phyloP scores from a whole-genome alignment of 106 monocot species.

The Iris macrosiphon region DNA sequence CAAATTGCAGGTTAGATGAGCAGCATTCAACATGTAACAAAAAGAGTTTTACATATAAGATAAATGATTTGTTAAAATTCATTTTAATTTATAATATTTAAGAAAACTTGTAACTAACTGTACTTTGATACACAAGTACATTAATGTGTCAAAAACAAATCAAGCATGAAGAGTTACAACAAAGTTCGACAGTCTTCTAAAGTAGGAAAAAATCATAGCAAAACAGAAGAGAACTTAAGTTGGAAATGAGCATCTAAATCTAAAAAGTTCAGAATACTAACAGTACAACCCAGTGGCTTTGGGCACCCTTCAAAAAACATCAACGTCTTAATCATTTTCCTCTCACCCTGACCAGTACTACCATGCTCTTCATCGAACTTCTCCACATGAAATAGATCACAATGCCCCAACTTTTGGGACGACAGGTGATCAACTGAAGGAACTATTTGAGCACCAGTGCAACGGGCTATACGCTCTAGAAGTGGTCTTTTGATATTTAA shows the following conservation, averaged over 20 bases:
- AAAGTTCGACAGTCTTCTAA: too few relatives aligned
- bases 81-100: too few relatives aligned
- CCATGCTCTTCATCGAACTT: constrained; percentile 73
- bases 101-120: too few relatives aligned
- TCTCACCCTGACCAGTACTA: constrained; percentile 46
- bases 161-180: too few relatives aligned
- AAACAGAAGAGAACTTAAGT: too few relatives aligned
- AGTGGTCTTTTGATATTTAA: constrained; percentile 82
- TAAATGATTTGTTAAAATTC: too few relatives aligned
- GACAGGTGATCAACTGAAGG: constrained; percentile 81
- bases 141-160: too few relatives aligned
- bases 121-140: too few relatives aligned
- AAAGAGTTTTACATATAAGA: too few relatives aligned
- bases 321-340: constrained; percentile 56
- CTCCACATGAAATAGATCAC: constrained; percentile 81
- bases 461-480: constrained; percentile 74
- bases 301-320: constrained; percentile 96
- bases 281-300: constrained; percentile 83
- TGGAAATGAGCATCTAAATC: neutral
- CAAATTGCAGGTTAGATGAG: too few relatives aligned
- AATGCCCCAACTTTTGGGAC: constrained; percentile 57
- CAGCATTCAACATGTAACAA: too few relatives aligned
- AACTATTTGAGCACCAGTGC: constrained; percentile 86
- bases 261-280: constrained; percentile 26
- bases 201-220: too few relatives aligned